Evolutionary conservation across 2,329 filamentous ascomycete species (phyloP), one percentile per base, ranked within the genome.

Genomic region (Emergomyces africanus): DNA sequence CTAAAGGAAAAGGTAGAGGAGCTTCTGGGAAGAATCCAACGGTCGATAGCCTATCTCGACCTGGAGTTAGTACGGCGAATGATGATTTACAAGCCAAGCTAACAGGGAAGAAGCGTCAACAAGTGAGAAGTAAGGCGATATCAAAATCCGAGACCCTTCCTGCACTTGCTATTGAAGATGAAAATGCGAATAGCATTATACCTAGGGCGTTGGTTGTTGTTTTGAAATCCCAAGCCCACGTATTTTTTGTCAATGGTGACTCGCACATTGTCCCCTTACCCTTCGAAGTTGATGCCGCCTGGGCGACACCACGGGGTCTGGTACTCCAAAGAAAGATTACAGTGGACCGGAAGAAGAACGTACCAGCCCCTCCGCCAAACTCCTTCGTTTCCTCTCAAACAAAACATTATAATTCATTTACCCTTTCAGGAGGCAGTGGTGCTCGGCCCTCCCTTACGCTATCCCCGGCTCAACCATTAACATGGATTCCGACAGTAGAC

Each of bases 201-300:
- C 69, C 77, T 67, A 69, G 86, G 67, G 90, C 92, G 4, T 76
- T 99, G 62, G 89, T 97, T 8, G 88, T 99, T 55, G 88, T 97
- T 65, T 82, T 99, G 64, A 91, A 89, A 73, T 91, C 89, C 0
- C 92, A 97, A 69, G 90, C 89, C 25, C 92, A 97, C 70, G 84
- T 99, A 64, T 95, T 91, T 77, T 96, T 95, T 70, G 81, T 97
- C 42, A 83, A 88, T 1, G 92, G 92, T 23, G 86, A 89, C 39
- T 94, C 83, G 69, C 89, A 99, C 79, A 83, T 96, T 60, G 81
- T 97, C 54, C 90, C 96, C 70, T 83, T 99, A 68, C 92, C 92
- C 1, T 99, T 99, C 69, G 91, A 97, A 74, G 88, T 96, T 48
- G 90, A 96, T 69, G 84, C 84, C 57, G 90, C 89, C 35, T 89